A percentile compares a stretch with the other conserved stretches of the same genome.
phyloP scores from a whole-genome alignment of 1,139 yeast species.

The Candida sojae region DNA sequence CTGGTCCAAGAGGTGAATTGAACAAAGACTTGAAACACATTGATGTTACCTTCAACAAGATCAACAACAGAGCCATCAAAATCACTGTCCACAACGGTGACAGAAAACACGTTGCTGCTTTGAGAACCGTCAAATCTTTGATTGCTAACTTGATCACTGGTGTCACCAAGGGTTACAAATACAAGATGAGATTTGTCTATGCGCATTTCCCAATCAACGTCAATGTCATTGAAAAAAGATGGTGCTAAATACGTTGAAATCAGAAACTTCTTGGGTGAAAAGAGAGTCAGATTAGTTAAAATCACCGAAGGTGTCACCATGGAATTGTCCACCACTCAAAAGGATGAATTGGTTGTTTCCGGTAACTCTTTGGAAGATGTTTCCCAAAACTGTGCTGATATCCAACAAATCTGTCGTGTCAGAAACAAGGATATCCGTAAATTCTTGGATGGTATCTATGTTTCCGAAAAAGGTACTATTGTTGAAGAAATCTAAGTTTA shows the following conservation, averaged over 20 bases:
- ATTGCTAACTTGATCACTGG: conserved; percentile 94
- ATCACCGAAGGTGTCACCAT: conserved; percentile 87
- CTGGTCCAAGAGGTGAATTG: conserved; percentile 98
- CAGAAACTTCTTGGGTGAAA: conserved; percentile 99
- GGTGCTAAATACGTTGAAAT: conserved; percentile 84
- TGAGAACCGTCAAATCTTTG: conserved; percentile 97
- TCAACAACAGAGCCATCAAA: conserved; percentile 72
- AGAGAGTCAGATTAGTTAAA: conserved; percentile 86
- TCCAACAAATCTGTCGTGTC: conserved; percentile 98
- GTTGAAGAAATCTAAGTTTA: conserved; percentile 56
- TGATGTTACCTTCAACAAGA: conserved; percentile 87
- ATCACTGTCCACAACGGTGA: conserved; percentile 97
- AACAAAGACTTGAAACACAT: conserved; percentile 92
- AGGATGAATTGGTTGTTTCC: conserved; percentile 89
- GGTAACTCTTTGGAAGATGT: conserved; percentile 99
- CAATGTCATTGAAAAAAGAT: conserved; percentile 75
- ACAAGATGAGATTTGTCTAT: conserved; percentile 99
- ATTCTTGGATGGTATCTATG: conserved; percentile 99
- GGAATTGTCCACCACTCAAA: conserved; percentile 79
- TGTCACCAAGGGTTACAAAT: conserved; percentile 98
- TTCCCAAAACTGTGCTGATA: conserved; percentile 98
- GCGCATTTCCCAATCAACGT: conserved; percentile 99
- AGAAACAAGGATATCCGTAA: conserved; percentile 99
- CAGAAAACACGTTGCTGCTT: conserved; percentile 99
- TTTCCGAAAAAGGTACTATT: conserved; percentile 92